Evolutionary conservation across 176 grass and related monocot genomes (phyloP), one percentile per base, ranked within the genome.

Genomic region (Saccharum officinarum): DNA sequence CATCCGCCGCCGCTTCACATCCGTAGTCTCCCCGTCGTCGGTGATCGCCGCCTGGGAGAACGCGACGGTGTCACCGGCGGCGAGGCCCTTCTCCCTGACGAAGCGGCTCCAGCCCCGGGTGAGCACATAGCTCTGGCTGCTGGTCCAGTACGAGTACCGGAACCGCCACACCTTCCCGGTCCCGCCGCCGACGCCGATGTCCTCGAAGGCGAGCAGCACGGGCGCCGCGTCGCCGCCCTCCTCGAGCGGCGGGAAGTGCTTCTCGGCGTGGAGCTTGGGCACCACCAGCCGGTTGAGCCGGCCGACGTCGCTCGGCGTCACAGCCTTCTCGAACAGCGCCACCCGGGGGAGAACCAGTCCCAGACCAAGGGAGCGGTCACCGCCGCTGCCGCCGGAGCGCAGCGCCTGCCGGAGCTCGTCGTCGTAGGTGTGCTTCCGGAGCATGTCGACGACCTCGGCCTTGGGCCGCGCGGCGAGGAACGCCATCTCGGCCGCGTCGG

Each of bases 101-200:
- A 95, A 98, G 12, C 87, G 91, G 87, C 93, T 98, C 96, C 96
- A 98, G 0, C 96, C 96, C 62, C 95, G 95, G 64, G 93, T 98
- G 46, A 98, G 88, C 54, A 98, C 96, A 79, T 98, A 98, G 89
- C 96, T 98, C 89, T 98, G 96, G 85, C 96, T 98, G 76, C 96
- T 98, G 73, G 85, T 93, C 96, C 96, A 98, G 82, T 95, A 98
- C 6, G 91, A 97, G 87, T 97, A 97, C 22, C 93, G 36, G 87
- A 95, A 95, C 10, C 83, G 65, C 93, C 93, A 95, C 66, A 98
- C 91, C 73, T 95, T 98, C 46, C 46, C 44, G 34, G 34, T 34
- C 34, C 34, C 37, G 37, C 6, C 37, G 13, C 5, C 85, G 30
- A 60, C 55, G 22, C 12, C 49, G n/a, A 76, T 80, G 75, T 94